These are phyloP conservation scores for Ganoderma lingzhi DNA, from an alignment of 1,284 basidiomycete genomes.

Conservation along the genomic window DNA sequence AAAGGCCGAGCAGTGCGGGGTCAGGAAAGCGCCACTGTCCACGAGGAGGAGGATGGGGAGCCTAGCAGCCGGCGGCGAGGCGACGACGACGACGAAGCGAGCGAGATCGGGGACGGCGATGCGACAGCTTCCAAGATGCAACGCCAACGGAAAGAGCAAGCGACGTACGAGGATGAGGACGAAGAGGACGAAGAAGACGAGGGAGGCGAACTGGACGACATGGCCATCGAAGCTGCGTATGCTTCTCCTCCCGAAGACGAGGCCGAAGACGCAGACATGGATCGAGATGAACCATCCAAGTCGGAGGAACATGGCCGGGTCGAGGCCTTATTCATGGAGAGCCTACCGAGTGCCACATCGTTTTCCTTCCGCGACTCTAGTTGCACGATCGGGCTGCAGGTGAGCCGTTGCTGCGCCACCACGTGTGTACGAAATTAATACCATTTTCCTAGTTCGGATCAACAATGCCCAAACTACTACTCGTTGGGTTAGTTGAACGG, in stretches of 20 bases:
- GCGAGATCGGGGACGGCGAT: conserved; percentile 45
- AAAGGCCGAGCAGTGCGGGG: conserved; percentile 71
- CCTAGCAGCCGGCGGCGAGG: conserved; percentile 59
- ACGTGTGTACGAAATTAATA: conserved; percentile 22
- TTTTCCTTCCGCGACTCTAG: conserved; percentile 82
- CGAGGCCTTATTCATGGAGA: conserved; percentile 58
- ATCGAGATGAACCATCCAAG: conserved; percentile 40
- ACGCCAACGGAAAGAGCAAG: conserved; percentile 55
- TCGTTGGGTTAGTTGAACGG: conserved; percentile 91
- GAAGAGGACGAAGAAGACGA: conserved; percentile 62
- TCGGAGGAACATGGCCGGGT: conserved; percentile 51
- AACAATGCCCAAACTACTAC: conserved; percentile 87
- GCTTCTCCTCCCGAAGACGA: conserved; percentile 55
- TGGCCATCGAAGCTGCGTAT: conserved; percentile 77
- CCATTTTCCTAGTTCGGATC: conserved; percentile 59
- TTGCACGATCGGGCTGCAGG: conserved; percentile 86
- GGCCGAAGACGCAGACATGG: conserved; percentile 36
- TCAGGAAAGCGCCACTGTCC: conserved; percentile 50
- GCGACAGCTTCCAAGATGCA: conserved; percentile 53
- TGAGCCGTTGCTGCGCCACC: conserved; percentile 47
- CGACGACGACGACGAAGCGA: conserved; percentile 51
- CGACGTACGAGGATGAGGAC: conserved; percentile 60
- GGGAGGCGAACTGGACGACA: conserved; percentile 63
- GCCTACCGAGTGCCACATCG: conserved; percentile 66
- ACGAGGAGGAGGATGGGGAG: conserved; percentile 66